These are phyloP conservation scores for Pseudogymnoascus sp. DNA, from an alignment of 2,329 filamentous ascomycete genomes.

Conservation along the genomic window DNA sequence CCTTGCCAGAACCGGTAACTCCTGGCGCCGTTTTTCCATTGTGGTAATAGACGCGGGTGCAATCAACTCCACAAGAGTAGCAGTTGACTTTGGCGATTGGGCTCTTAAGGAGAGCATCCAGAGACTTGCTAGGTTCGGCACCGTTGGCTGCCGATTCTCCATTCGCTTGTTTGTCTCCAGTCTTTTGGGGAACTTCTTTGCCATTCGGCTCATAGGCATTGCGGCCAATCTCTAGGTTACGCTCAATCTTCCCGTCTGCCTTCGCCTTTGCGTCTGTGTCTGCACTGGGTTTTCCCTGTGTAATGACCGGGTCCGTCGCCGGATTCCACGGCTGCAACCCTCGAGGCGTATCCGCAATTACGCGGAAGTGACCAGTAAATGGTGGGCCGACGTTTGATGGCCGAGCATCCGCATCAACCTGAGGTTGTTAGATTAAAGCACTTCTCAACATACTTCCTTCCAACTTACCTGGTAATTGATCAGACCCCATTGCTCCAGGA, in stretches of 20 bases:
- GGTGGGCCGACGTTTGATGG: conserved; percentile 93
- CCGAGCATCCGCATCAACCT: conserved; percentile 94
- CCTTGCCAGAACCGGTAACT: conserved; percentile 34
- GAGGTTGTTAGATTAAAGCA: conserved; percentile 24
- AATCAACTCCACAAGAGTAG: conserved; percentile 87
- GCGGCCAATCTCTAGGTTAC: conserved; percentile 86
- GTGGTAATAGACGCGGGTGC: conserved; percentile 63
- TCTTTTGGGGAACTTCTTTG: conserved; percentile 64
- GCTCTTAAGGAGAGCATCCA: conserved; percentile 56
- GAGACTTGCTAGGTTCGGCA: conserved; percentile 34
- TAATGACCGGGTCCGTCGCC: conserved; percentile 61
- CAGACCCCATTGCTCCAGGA: conserved; percentile 95
- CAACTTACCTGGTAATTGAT: conserved; percentile 89
- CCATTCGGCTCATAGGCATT: conserved; percentile 93
- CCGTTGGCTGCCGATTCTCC: conserved; percentile 62
- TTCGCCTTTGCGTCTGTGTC: conserved; percentile 46
- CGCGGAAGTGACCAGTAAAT: conserved; percentile 94
- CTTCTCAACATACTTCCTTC: not conserved
- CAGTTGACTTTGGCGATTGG: conserved; percentile 68
- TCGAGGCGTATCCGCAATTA: conserved; percentile 90
- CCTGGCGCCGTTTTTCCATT: conserved; percentile 44
- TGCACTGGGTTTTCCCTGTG: conserved; percentile 50
- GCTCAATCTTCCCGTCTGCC: conserved; percentile 61
- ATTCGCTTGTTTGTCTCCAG: conserved; percentile 61
- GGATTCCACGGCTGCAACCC: conserved; percentile 94